Base-by-base conservation (phyloP, 208 protist species). In the Leishmania guyanensis region DNA sequence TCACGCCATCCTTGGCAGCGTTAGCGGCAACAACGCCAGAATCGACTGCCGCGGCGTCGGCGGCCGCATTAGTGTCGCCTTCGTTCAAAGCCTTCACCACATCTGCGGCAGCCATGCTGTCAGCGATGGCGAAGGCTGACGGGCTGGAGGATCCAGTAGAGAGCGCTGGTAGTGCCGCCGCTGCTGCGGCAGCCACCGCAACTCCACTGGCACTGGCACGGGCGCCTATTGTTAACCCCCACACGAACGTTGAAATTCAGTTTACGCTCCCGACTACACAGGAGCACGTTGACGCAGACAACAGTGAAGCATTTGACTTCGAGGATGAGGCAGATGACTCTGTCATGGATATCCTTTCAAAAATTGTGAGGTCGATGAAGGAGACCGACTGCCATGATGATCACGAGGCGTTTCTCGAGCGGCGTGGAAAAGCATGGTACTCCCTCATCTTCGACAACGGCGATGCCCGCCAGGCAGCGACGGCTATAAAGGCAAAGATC, bases 401-500 rank as follows among this genome's bases (percentile, higher is more conserved):
- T 29, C 58, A 78, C 33, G 72, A 62, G 14, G 20, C 12, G 5
- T 22, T 14, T 22, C 43, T 69, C 16, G 33, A 60, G 75, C 14
- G 17, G 26, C 39, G 29, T 9, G 75, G 36, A 12, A n/a, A 69
- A 20, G 43, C 68, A 6, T 78, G 75, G 75, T 50, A 70, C 58
- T 14, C 3, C 9, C 36, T 78, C n/a, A 69, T 69, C 46, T 43
- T 69, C 33, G 16, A 39, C 46, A 20, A 3, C 69, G 66, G 33
- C 20, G 36, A 66, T 43, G 33, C 69, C 9, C 51, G n/a, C 12
- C 8, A 36, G 51, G 53, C 77, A 29, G 81, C 77, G 22, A 62
- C 36, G 58, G 81, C 83, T 39, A 86, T 97, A 58, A 53, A 90
- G n/a, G 70, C 78, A 2, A n/a, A 56, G 26, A 77, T 97, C 9